Base-by-base conservation (phyloP, 441 rosid genomes). In the Hypseocharis bilobata region DNA sequence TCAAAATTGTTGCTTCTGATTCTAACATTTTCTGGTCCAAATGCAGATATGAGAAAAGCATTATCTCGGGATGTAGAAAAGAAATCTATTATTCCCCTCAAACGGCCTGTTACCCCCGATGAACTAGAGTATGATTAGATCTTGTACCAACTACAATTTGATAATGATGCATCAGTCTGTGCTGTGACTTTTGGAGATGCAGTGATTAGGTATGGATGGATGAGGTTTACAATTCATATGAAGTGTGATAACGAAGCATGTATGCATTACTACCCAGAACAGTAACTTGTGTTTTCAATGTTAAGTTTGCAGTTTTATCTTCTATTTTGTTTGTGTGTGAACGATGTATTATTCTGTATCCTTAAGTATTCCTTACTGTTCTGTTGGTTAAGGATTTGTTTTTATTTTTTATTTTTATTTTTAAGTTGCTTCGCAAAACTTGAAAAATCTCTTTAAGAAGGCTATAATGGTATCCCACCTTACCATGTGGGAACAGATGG, bases 1-100 rank as follows among this genome's bases (percentile, higher is more conserved):
- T 34, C 40, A 34, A 34, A 34, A 6, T 34, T 34, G 40, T 8
- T 34, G 17, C 64, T 26, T 36, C 34, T 62, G 11, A 60, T 55
- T 28, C 6, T 17, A 40, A 62, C 16, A 17, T 64, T 65, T 42
- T 57, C 44, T 64, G 68, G 28, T 72, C 19, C 54, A 34, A 68
- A 57, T 71, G 64, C 82, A 94, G 95, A 91, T 81, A 94, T 85
- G 96, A 89, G 96, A 82, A 94, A 94, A 80, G 99, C 98, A 13
- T 76, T 89, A 66, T 85, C 96, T 36, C 79, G 92, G 67, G 99
- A 91, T 65, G 85, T 88, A 23, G 96, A 91, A 63, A 94, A 91
- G 85, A 94, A 88, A 72, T 89, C 96, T 4, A 79, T 74, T 58
- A 74, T 84, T 58, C 99, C 99, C 72, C 97, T 93, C 51, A 88